Percentiles rank a stretch among this genome's conserved stretches.
Conservation (phyloP, 495 filamentous ascomycete genomes). For the Penicillium silybi region DNA sequence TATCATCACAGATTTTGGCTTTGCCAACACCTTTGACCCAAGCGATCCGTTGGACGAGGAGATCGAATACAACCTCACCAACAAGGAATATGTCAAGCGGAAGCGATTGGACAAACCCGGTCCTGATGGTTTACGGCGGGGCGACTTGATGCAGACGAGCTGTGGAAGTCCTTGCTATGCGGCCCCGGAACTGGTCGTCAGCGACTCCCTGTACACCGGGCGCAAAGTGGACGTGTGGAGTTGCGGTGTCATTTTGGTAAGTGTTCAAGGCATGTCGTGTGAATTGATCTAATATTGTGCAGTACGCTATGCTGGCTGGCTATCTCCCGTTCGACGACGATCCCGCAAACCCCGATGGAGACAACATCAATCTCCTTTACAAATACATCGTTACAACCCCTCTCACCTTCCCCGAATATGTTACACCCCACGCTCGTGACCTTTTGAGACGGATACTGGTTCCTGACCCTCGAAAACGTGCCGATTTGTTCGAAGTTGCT, state of each 20-base stretch:
- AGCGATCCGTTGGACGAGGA: slow-evolving; percentile 84
- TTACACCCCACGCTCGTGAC: slow-evolving; percentile 94
- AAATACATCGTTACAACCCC: slow-evolving; percentile 99
- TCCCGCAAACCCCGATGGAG: slow-evolving; percentile 95
- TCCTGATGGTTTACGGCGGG: slow-evolving; percentile 77
- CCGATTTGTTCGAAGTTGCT: slow-evolving; percentile 95
- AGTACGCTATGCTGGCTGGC: slow-evolving; percentile 99
- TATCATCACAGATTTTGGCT: slow-evolving; percentile 99
- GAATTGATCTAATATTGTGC: not conserved
- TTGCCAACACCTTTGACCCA: slow-evolving; percentile 95
- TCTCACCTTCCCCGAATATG: slow-evolving; percentile 97
- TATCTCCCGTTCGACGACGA: slow-evolving; percentile 99
- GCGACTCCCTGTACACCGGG: slow-evolving; percentile 94
- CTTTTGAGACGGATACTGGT: slow-evolving; percentile 89
- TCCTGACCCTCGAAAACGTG: slow-evolving; percentile 91
- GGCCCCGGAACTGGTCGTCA: slow-evolving; percentile 94
- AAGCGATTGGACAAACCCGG: slow-evolving; percentile 74
- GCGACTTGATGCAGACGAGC: slow-evolving; percentile 56
- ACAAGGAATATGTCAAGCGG: slow-evolving; percentile 79
- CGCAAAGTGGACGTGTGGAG: slow-evolving; percentile 99
- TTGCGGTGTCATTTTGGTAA: slow-evolving; percentile 96
- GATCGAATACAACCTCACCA: slow-evolving; percentile 79
- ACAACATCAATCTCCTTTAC: slow-evolving; percentile 98
- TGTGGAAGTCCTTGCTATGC: slow-evolving; percentile 78
- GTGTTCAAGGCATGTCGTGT: slow-evolving; percentile 27